Conservation (phyloP, 768 basidiomycete genomes). For the Mrakia blollopis region DNA sequence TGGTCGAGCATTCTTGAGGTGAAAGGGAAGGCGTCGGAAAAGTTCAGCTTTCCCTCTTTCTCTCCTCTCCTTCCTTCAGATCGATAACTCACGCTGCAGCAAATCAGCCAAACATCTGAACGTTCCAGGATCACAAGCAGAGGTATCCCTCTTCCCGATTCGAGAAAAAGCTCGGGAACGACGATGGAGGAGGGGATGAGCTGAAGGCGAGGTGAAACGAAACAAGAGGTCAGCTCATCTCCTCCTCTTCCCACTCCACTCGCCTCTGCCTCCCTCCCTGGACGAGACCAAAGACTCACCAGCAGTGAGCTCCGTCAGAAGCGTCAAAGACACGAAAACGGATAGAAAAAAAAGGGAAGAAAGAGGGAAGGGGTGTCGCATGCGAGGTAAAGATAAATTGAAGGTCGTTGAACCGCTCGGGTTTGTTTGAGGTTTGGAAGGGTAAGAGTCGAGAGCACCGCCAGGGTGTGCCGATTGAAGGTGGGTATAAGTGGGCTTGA, state of each 20-base stretch:
- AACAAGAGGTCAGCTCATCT: not conserved
- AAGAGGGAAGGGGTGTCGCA: not conserved
- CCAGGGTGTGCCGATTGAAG: not conserved
- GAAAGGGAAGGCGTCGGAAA: too few relatives aligned
- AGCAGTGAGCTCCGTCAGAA: not conserved
- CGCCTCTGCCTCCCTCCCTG: not conserved
- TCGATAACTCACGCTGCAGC: not conserved
- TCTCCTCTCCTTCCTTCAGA: not conserved
- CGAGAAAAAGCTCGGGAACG: not conserved
- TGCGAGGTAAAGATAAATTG: too few relatives aligned
- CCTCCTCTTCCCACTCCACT: not conserved
- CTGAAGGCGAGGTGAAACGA: not conserved
- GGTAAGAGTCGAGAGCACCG: not conserved
- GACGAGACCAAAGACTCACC: not conserved
- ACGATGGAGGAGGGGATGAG: not conserved
- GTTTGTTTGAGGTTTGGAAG: not conserved
- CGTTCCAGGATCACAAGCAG: not conserved
- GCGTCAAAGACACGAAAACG: not conserved
- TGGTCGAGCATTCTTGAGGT: constrained; percentile 4
- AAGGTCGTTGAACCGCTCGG: too few relatives aligned
- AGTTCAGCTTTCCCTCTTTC: not conserved
- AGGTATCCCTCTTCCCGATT: not conserved
- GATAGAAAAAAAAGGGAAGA: not conserved
- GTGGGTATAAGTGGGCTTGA: not conserved
- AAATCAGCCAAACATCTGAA: not conserved